Conservation (phyloP, 1,284 basidiomycete genomes). For the Papiliotrema laurentii region DNA sequence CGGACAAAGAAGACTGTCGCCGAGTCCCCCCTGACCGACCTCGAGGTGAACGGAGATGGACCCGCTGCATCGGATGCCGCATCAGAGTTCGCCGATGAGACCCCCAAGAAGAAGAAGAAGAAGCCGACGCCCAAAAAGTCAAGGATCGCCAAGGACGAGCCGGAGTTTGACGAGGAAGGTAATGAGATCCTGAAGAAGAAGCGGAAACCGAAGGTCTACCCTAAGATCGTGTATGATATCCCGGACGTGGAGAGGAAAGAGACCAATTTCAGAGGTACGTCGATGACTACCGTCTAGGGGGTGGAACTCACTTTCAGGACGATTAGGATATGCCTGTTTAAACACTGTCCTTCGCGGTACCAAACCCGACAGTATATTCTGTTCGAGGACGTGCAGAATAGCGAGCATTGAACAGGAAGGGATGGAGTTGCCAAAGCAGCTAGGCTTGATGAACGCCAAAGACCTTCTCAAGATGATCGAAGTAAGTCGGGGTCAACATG, state of each 20-base stretch:
- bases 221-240: slow-evolving; percentile 59
- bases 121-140: slow-evolving; percentile 31
- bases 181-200: slow-evolving; percentile 46
- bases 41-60: neutral
- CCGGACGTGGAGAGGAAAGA: slow-evolving; percentile 52
- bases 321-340: slow-evolving; percentile 45
- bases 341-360: slow-evolving; percentile 19
- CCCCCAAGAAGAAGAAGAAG: slow-evolving; percentile 14
- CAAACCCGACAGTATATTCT: slow-evolving; percentile 38
- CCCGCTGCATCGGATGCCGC: neutral
- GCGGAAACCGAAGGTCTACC: slow-evolving; percentile 45
- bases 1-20: neutral
- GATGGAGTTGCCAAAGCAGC: slow-evolving; percentile 69
- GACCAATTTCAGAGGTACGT: slow-evolving; percentile 62
- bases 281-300: slow-evolving; percentile 9
- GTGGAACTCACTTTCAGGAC: slow-evolving; percentile 18
- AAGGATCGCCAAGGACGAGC: slow-evolving; percentile 29
- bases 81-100: neutral
- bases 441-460: slow-evolving; percentile 68
- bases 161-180: slow-evolving; percentile 32
- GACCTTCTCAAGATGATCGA: slow-evolving; percentile 66
- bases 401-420: slow-evolving; percentile 77
- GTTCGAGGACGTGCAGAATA: slow-evolving; percentile 62
- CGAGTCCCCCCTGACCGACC: slow-evolving; percentile 10
- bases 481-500: slow-evolving; percentile 14